Evolutionary conservation across 331 rosid genomes (phyloP).

Genomic region (Phaseolus coccineus): DNA sequence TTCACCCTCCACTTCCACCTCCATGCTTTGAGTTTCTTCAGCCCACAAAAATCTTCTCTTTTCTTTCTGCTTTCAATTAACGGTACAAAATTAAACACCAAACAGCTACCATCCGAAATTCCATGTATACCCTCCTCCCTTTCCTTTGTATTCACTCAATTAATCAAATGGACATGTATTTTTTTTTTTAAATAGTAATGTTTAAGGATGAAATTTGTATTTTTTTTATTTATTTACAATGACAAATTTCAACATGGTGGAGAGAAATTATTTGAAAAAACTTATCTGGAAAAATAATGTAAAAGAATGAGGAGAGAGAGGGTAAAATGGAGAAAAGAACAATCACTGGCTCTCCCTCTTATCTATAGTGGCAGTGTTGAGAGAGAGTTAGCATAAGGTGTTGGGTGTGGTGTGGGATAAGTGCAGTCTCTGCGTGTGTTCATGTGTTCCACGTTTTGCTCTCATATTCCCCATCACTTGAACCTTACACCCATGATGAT

Average conservation of each 20-base stretch:
- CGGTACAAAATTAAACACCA: background rate
- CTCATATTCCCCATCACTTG: background rate
- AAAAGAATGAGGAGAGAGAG: background rate
- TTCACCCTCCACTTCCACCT: constrained; percentile 64
- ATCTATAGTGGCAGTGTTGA: background rate
- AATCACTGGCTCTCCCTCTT: background rate
- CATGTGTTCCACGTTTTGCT: constrained; percentile 13
- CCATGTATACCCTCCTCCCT: constrained; percentile 6
- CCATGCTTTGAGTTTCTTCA: constrained; percentile 44
- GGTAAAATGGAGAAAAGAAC: background rate
- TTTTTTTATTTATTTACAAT: no score
- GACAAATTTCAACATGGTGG: no score
- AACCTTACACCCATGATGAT: constrained; percentile 46
- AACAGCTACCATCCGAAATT: background rate
- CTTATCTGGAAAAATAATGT: background rate
- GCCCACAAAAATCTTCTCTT: background rate
- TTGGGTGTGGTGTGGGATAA: background rate
- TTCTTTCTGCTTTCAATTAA: no score
- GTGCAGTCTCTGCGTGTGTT: constrained; percentile 23
- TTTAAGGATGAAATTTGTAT: no score
- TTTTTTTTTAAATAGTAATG: no score
- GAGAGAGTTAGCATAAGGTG: background rate
- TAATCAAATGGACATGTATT: no score
- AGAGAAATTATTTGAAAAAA: no score
- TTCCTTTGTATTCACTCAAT: background rate